Conservation (phyloP, 1,284 basidiomycete genomes). For the Sporisorium iseilematis-ciliati region DNA sequence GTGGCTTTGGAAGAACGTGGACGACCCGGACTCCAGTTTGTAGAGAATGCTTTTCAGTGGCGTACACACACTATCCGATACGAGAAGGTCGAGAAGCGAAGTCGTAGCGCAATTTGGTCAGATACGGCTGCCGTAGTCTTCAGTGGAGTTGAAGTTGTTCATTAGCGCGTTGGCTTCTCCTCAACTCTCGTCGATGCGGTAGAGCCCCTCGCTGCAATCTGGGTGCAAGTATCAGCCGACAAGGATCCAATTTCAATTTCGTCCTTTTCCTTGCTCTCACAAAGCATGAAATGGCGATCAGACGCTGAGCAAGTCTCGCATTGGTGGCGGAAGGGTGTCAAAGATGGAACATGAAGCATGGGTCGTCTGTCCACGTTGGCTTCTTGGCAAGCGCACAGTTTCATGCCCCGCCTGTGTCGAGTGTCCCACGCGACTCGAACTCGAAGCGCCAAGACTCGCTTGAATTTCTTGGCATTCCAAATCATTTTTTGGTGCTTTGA, state of each 20-base stretch:
- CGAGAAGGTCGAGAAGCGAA: background rate
- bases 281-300: background rate
- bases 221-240: no score
- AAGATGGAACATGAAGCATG: constrained; percentile 10
- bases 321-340: constrained; percentile 2
- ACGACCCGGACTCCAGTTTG: background rate
- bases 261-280: no score
- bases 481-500: background rate
- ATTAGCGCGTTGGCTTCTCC: background rate
- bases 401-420: constrained; percentile 8
- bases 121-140: background rate
- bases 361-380: constrained; percentile 40
- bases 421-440: constrained; percentile 13
- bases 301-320: background rate
- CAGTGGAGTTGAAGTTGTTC: background rate
- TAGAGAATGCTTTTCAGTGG: background rate
- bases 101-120: background rate
- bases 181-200: no score
- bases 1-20: constrained; percentile 13
- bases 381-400: constrained; percentile 23
- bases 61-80: background rate
- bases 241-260: constrained; percentile 11
- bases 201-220: no score
- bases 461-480: constrained; percentile 15
- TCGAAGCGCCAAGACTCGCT: constrained; percentile 12